These are phyloP conservation scores for Cylindricascospora bacillispora DNA, from an alignment of 1,139 yeast species.

Conservation along the genomic window DNA sequence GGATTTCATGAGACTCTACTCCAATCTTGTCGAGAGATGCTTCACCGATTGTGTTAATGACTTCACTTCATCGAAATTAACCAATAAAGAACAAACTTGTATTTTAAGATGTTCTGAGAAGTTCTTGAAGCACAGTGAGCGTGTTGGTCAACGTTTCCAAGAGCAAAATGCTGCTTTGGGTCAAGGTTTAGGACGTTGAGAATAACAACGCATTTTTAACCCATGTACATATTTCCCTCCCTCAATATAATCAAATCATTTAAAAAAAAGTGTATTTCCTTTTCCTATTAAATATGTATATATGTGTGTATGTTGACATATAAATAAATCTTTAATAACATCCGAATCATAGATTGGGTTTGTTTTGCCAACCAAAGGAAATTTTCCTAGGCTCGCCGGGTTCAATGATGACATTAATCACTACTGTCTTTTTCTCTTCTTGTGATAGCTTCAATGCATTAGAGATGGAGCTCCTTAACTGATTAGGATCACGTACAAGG, in stretches of 20 bases:
- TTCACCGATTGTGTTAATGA: slow-evolving; percentile 96
- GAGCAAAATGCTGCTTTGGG: slow-evolving; percentile 67
- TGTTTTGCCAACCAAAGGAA: slow-evolving; percentile 48
- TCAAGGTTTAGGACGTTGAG: slow-evolving; percentile 29
- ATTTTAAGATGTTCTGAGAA: slow-evolving; percentile 89
- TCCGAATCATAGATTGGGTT: slow-evolving; percentile 7
- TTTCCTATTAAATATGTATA: too few relatives aligned
- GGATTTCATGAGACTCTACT: slow-evolving; percentile 93
- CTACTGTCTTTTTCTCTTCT: slow-evolving; percentile 27
- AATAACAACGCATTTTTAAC: neutral
- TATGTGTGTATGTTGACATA: neutral
- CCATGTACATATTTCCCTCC: neutral
- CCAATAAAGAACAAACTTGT: slow-evolving; percentile 75
- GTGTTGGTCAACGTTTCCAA: slow-evolving; percentile 98
- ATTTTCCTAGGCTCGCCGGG: slow-evolving; percentile 41
- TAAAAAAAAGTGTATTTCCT: neutral
- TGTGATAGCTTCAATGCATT: slow-evolving; percentile 30
- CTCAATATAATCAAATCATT: neutral
- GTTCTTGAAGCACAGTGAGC: slow-evolving; percentile 94
- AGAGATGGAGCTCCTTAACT: slow-evolving; percentile 29
- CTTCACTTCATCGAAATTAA: slow-evolving; percentile 82
- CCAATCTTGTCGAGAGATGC: slow-evolving; percentile 91
- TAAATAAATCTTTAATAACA: too few relatives aligned
- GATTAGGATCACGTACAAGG: slow-evolving; percentile 30
- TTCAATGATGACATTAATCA: slow-evolving; percentile 47